phyloP scores from a whole-genome alignment of 2,329 filamentous ascomycete genomes.

The Fusarium drepaniforme region DNA sequence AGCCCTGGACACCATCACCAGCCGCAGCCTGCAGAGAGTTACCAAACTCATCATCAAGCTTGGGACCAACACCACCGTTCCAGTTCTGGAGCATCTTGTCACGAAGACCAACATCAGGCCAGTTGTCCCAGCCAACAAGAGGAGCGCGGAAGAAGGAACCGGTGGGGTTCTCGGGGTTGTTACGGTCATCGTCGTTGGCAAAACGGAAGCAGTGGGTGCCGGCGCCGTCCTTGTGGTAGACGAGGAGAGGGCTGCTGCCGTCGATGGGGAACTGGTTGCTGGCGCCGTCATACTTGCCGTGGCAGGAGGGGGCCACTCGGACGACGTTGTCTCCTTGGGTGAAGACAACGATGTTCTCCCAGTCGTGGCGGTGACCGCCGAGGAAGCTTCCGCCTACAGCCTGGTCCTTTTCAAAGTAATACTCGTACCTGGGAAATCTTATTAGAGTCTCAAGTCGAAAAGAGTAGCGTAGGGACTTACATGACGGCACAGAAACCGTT shows the following conservation, averaged over 20 bases:
- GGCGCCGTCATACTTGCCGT: slow-evolving; percentile 40
- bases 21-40: slow-evolving; percentile 39
- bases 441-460: not conserved
- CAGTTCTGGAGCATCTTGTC: slow-evolving; percentile 43
- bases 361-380: slow-evolving; percentile 56
- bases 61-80: slow-evolving; percentile 45
- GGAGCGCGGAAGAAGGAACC: slow-evolving; percentile 42
- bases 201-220: slow-evolving; percentile 48
- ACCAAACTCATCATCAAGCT: slow-evolving; percentile 46
- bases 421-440: slow-evolving; percentile 37
- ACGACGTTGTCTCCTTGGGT: slow-evolving; percentile 37
- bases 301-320: slow-evolving; percentile 47
- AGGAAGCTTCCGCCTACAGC: slow-evolving; percentile 46
- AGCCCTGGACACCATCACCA: slow-evolving; percentile 43
- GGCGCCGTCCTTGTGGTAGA: slow-evolving; percentile 48
- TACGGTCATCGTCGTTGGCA: slow-evolving; percentile 43
- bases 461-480: slow-evolving; percentile 1
- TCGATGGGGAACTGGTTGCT: slow-evolving; percentile 37
- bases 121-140: slow-evolving; percentile 46
- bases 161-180: slow-evolving; percentile 42
- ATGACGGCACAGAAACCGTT: slow-evolving; percentile 50
- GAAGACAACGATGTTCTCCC: slow-evolving; percentile 56
- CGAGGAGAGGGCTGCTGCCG: slow-evolving; percentile 37
- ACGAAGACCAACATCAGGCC: slow-evolving; percentile 40
- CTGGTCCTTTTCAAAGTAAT: slow-evolving; percentile 60